Conservation (phyloP, 1,284 basidiomycete genomes). For the Tetrapyrgos nigripes region DNA sequence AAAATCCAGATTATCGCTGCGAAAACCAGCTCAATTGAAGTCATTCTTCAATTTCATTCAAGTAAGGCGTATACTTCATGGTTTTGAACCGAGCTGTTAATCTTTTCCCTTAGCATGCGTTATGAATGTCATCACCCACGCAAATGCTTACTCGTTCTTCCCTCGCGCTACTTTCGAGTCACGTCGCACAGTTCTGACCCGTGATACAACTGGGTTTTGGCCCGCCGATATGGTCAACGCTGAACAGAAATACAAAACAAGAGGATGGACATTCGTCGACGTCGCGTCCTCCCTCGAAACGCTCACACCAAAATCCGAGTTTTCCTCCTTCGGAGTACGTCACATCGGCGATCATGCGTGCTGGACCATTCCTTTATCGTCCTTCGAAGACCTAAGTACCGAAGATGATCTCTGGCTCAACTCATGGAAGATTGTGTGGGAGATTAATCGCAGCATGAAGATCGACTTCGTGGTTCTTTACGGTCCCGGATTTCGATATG, state of each 20-base stretch:
- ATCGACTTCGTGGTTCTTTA: too few species aligned
- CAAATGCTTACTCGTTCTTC: conserved; percentile 33
- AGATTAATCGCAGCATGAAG: too few species aligned
- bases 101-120: conserved; percentile 17
- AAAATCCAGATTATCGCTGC: conserved; percentile 2
- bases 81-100: neutral
- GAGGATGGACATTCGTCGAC: conserved; percentile 16
- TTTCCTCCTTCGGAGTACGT: conserved; percentile 8
- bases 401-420: neutral
- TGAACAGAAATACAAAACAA: conserved; percentile 19
- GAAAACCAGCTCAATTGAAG: neutral
- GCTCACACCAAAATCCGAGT: neutral
- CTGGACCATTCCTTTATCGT: conserved; percentile 16
- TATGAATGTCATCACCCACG: conserved; percentile 33
- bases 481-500: too few species aligned
- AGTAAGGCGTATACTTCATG: neutral
- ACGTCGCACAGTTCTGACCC: conserved; percentile 20
- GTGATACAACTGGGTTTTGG: too few species aligned
- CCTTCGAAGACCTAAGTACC: neutral
- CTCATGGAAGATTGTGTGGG: too few species aligned
- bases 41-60: conserved; percentile 1
- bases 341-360: conserved; percentile 18
- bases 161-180: conserved; percentile 34
- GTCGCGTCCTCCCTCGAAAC: neutral
- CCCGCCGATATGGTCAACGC: neutral